Conservation (phyloP, 2,329 filamentous ascomycete species). For the Penicillium sp. region DNA sequence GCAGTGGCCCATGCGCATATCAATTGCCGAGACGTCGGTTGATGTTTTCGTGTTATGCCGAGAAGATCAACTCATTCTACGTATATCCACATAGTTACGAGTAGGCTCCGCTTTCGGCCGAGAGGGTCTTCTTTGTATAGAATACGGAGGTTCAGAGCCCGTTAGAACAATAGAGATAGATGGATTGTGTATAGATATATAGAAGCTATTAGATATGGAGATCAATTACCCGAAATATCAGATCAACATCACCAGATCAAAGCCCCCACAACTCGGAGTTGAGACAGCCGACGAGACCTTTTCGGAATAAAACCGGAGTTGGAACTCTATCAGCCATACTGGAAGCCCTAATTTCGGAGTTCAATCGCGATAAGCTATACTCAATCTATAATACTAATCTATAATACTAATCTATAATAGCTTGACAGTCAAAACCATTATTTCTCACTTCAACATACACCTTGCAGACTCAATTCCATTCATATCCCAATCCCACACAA, state of each 20-base stretch:
- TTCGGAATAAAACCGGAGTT: conserved; percentile 1
- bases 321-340: not conserved
- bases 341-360: not conserved
- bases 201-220: no score
- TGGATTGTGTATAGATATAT: not conserved
- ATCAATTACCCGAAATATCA: not conserved
- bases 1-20: not conserved
- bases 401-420: not conserved
- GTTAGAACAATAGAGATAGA: not conserved
- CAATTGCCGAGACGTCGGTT: not conserved
- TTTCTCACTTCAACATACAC: no score
- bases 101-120: not conserved
- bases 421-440: no score
- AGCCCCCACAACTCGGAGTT: not conserved
- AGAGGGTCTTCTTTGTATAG: not conserved
- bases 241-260: no score
- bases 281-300: not conserved
- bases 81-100: not conserved
- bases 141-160: not conserved
- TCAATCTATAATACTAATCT: no score
- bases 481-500: not conserved
- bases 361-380: not conserved
- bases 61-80: not conserved
- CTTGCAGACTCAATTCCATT: no score
- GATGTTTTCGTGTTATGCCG: not conserved